phyloP scores from a whole-genome alignment of 1,284 basidiomycete species.

The Cutaneotrichosporon cyanovorans region DNA sequence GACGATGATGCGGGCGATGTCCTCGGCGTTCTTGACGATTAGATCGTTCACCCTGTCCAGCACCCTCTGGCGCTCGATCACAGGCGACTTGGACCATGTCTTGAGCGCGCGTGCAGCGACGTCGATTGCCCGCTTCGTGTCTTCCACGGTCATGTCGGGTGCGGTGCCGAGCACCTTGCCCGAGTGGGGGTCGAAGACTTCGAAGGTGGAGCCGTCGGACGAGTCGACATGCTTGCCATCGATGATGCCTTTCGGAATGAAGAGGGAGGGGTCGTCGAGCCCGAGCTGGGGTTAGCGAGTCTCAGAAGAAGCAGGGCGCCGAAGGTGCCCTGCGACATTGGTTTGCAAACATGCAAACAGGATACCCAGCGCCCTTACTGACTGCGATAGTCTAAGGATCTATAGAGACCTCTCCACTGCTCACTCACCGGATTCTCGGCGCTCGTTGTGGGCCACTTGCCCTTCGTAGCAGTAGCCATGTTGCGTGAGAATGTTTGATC shows the following conservation, averaged over 20 bases:
- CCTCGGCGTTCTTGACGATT: conserved; percentile 30
- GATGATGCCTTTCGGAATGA: conserved; percentile 69
- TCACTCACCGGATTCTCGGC: conserved; percentile 35
- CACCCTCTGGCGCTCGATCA: conserved; percentile 27
- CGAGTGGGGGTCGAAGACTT: conserved; percentile 79
- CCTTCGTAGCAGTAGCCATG: no score
- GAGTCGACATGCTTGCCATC: conserved; percentile 75
- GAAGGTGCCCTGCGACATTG: no score
- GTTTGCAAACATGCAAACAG: no score
- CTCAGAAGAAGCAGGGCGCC: no score
- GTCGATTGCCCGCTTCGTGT: conserved; percentile 71
- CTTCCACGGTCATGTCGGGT: conserved; percentile 76
- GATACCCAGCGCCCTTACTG: no score
- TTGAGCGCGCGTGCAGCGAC: conserved; percentile 69
- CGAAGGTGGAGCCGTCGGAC: conserved; percentile 61
- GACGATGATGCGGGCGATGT: conserved; percentile 42
- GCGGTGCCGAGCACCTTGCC: conserved; percentile 68
- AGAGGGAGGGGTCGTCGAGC: conserved; percentile 64
- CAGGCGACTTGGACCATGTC: conserved; percentile 69
- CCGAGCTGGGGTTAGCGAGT: conserved; percentile 32
- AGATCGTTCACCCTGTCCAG: conserved; percentile 30
- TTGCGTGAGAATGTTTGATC: no score
- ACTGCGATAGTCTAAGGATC: no score
- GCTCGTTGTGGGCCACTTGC: conserved; percentile 34
- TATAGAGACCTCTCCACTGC: no score